These are phyloP conservation scores for Pseudogymnoascus sp. DNA, from an alignment of 2,329 filamentous ascomycete species.

Conservation along the genomic window DNA sequence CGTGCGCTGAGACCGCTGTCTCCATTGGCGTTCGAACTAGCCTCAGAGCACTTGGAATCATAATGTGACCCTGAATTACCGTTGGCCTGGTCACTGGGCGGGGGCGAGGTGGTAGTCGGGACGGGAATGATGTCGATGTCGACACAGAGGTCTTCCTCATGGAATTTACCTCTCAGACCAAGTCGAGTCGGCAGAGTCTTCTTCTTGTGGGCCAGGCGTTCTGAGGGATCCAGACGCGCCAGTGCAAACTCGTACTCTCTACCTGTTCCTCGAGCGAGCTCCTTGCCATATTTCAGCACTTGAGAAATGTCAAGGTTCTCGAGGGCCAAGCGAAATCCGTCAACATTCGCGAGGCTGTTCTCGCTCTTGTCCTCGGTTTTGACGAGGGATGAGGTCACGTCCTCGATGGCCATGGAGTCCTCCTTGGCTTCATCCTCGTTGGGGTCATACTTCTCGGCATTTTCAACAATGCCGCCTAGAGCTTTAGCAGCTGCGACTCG, in stretches of 20 bases:
- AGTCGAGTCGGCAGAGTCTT: constrained; percentile 76
- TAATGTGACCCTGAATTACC: constrained; percentile 39
- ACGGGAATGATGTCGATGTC: constrained; percentile 42
- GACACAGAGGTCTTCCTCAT: constrained; percentile 73
- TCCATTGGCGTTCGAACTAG: constrained; percentile 28
- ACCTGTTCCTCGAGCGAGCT: constrained; percentile 72
- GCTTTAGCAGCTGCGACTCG: constrained; percentile 87
- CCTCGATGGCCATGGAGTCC: constrained; percentile 31
- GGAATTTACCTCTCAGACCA: constrained; percentile 73
- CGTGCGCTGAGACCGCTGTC: constrained; percentile 76
- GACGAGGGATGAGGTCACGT: constrained; percentile 26
- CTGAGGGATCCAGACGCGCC: constrained; percentile 69
- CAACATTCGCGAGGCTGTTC: constrained; percentile 30
- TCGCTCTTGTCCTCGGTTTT: constrained; percentile 51
- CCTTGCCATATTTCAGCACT: constrained; percentile 75
- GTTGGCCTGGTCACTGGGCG: constrained; percentile 25
- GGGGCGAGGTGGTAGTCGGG: constrained; percentile 10
- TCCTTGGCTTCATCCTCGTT: constrained; percentile 63
- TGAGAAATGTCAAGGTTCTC: constrained; percentile 67
- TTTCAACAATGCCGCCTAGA: constrained; percentile 84
- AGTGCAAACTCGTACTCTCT: constrained; percentile 77
- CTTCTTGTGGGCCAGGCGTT: constrained; percentile 78
- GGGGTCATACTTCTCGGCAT: constrained; percentile 81
- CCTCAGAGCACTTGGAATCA: constrained; percentile 13
- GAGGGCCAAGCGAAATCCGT: constrained; percentile 60